Evolutionary conservation across 116 monocot species (phyloP), one percentile per base, ranked within the genome.

Genomic region (Papilionanthe hybrid): DNA sequence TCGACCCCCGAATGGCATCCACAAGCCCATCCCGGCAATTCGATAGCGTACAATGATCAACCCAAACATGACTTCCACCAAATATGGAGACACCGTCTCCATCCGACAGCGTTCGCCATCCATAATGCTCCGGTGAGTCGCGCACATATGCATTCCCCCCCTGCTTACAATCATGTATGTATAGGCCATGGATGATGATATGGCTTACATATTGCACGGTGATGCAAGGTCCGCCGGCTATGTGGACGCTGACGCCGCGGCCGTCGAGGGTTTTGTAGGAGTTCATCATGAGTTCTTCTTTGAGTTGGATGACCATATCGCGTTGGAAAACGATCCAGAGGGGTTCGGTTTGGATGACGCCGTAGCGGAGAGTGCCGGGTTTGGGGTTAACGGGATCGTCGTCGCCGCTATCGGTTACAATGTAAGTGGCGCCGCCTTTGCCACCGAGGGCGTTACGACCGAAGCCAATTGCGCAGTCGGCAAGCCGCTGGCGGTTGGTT

Each of bases 61-160:
- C 86, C 86, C 86, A 86, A 5, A 86, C 77, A 30, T 86, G 80
- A 48, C 79, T 80, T 15, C 77, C 69, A 1, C 79, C 82, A 55
- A 86, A 86, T 18, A 86, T 86, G 3, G 86, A 86, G 6, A 86
- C 82, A 12, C 82, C 86, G 72, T 86, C 86, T 3, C 86, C 86
- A 55, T 86, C 86, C 47, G 86, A 82, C 19, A 77, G 13, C 27
- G 86, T 86, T 17, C 86, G 42, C 86, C 86, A 86, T 47, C 86
- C 86, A 69, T 79, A 82, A 28, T 86, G 86, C 32, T n/a, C 45
- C n/a, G 86, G 86, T 0, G 86, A 82, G 79, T 82, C 82, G 5
- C 86, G 79, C 48, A 86, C 86, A 60, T 82, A 82, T 8, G 86
- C 86, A 44, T 86, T 86, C 3, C 86, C 86, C 17, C 82, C 82